Evolutionary conservation across 2,329 filamentous ascomycete genomes (phyloP).

Genomic region (Alternaria arbusti): DNA sequence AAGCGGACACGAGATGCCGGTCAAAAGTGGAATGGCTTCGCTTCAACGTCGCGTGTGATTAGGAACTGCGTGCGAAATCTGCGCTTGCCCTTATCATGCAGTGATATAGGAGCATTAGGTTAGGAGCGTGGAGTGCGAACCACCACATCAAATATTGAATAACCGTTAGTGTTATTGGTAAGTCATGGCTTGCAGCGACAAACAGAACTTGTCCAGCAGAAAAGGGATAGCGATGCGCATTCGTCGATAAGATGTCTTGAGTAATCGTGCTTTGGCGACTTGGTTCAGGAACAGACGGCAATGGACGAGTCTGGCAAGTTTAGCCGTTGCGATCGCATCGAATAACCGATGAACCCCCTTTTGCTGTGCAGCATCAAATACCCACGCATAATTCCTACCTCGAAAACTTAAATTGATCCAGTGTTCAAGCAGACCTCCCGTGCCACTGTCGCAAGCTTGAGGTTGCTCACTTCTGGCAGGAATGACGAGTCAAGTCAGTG

Average conservation of each 20-base stretch:
- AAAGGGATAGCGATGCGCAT: conserved; percentile 9
- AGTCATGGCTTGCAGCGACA: conserved; percentile 27
- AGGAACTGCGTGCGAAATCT: conserved; percentile 13
- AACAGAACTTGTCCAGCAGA: conserved; percentile 12
- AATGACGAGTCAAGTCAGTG: conserved; percentile 5
- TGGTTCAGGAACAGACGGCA: conserved; percentile 6
- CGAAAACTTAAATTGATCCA: conserved; percentile 2
- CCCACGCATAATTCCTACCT: background rate
- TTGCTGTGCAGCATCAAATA: background rate
- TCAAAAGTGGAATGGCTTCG: conserved; percentile 30
- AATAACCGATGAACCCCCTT: conserved; percentile 4
- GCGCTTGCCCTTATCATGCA: conserved; percentile 20
- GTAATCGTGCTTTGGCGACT: conserved; percentile 16
- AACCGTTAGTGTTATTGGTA: conserved; percentile 19
- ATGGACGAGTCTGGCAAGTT: conserved; percentile 24
- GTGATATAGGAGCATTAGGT: conserved; percentile 24
- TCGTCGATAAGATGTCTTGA: conserved; percentile 3
- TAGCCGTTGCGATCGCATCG: conserved; percentile 25
- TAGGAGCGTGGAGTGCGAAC: conserved; percentile 21
- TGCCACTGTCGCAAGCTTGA: background rate
- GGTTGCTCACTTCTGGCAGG: conserved; percentile 5
- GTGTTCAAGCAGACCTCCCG: background rate
- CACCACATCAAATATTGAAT: conserved; percentile 14
- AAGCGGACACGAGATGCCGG: conserved; percentile 31
- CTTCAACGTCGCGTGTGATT: conserved; percentile 23